Evolutionary conservation across 2,329 filamentous ascomycete species (phyloP), one percentile per base, ranked within the genome.

Genomic region (Beauveria rudraprayagi): DNA sequence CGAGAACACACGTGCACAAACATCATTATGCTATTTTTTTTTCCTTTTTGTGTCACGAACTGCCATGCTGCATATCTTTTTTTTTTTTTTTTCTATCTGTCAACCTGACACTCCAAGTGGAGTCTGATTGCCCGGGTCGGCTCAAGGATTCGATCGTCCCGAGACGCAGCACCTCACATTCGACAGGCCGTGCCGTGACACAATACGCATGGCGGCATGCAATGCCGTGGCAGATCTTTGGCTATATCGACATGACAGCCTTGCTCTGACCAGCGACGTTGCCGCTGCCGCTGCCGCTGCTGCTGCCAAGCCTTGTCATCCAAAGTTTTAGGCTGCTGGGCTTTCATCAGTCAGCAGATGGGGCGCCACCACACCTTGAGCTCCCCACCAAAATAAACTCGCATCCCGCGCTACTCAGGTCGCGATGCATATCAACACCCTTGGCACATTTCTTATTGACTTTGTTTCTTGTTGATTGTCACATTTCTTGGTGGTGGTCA

Each of bases 361-460:
- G 54, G 54, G 28, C 54, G 43, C 41, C 43, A 43, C 54, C 43
- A 34, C 40, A 30, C 30, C 37, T 46, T 17, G 62, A 40, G 61
- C 65, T 60, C 61, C 61, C 56, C 57, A 62, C 52, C 52, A 55
- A 62, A 61, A 62, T 60, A 55, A 56, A 30, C 65, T 63, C 66
- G 48, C 64, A 55, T 37, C 55, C 52, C 44, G 53, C 34, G 46
- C 16, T 40, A 61, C 62, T 37, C 55, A 53, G 24, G 17, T 50
- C 62, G 60, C 65, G 44, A 57, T 57, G 44, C 55, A 37, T 48
- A 17, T 17, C 37, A 28, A 14, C 41, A 55, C 43, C 51, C 43
- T 44, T 19, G 26, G 10, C 43, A 24, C 28, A 10, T 46, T 46
- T 14, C 19, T 34, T 40, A 44, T 30, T n/a, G 30, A 8, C 19